Evolutionary conservation across 2,329 filamentous ascomycete genomes (phyloP).

Genomic region (Fusarium pseudograminearum): DNA sequence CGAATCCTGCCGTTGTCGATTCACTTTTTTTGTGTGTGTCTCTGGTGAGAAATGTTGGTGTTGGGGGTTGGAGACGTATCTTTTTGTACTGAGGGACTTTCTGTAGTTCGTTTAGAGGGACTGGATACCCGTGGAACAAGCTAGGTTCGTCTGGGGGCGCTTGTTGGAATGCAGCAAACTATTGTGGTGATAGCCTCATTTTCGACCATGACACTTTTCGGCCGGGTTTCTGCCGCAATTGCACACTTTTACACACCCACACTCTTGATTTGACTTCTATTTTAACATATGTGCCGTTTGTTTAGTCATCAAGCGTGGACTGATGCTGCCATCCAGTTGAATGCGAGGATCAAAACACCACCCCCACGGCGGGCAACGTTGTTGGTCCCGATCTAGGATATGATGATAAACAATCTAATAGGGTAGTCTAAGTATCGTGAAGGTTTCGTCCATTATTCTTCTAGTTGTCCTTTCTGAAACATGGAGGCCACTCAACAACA

Average conservation of each 20-base stretch:
- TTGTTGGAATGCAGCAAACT: constrained; percentile 29
- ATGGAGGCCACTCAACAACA: neutral
- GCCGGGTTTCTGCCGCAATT: neutral
- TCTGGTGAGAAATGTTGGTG: neutral
- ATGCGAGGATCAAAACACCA: neutral
- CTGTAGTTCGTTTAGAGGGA: too few relatives aligned
- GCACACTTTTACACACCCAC: too few relatives aligned
- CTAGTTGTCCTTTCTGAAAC: neutral
- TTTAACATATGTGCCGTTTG: neutral
- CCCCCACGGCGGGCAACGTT: neutral
- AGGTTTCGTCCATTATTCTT: neutral
- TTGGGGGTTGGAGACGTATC: neutral
- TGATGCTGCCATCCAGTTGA: neutral
- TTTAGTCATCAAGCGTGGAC: too few relatives aligned
- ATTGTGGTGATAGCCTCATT: constrained; percentile 7
- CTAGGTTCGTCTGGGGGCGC: constrained; percentile 28
- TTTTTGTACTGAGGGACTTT: neutral
- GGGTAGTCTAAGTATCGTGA: neutral
- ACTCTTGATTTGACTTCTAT: neutral
- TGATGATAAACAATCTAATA: rapidly evolving
- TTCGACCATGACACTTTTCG: neutral
- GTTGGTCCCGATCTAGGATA: neutral
- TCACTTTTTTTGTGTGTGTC: neutral
- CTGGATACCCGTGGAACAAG: neutral
- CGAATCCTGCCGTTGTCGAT: constrained; percentile 39